Evolutionary conservation across 352 stramenopile genomes (phyloP), one percentile per base, ranked within the genome.

Genomic region (Aphanomyces euteiches): DNA sequence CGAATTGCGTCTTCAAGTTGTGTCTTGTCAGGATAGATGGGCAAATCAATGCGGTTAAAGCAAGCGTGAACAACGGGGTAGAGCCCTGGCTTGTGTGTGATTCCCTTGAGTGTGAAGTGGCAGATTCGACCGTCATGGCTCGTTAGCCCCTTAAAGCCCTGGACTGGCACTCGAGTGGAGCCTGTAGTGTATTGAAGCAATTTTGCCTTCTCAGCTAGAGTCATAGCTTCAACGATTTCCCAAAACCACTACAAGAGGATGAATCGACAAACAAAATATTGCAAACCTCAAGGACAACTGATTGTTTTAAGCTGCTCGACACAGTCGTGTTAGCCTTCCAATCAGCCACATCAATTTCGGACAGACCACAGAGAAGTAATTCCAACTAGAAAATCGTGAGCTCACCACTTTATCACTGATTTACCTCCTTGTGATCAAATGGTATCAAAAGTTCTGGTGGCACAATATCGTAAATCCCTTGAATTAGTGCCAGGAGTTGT

Each of bases 401-500:
- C 17, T 58, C 50, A 58, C 45, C 8, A 61, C 45, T 1, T 6
- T 1, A 69, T 98, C 83, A 69, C 98, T 95, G 13, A 99, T 74
- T 77, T 17, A 99, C 80, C 77, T 99, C 95, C 79, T 98, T 93
- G 66, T 96, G 95, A 75, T 99, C 96, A 77, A 99, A 99, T 7
- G 98, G 82, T 54, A 96, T 89, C 37, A 99, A 74, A 48, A 98
- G 81, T 34, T 96, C 81, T 72, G 89, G 84, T 13, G 96, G 96
- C 41, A 98, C 89, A 15, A 99, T 92, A 72, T 99, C 95, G 76
- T 98, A 98, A 54, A 99, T 92, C n/a, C 97, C 97, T 63, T 90
- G 92, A 5, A 99, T 72, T 66, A 99, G 96, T 13, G 89, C 79
- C 59, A 82, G 81, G 7, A 98, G 81, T 77, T 98, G 90, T 8